Conservation (phyloP, 164 flowering plant species). For the Annona squamosa region DNA sequence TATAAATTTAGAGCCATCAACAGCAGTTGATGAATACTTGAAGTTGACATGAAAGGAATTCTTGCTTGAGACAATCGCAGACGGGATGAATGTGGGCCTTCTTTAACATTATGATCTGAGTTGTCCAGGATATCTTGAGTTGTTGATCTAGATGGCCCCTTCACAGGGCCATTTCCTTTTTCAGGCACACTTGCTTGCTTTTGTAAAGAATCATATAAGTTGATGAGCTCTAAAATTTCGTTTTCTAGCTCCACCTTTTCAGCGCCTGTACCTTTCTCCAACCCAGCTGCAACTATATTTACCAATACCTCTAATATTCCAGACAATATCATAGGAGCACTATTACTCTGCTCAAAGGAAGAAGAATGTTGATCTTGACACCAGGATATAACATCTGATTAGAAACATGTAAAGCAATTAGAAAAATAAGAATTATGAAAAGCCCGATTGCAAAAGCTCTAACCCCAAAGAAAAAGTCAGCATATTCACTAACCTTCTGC, state of each 20-base stretch:
- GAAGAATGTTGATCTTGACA: slow-evolving; percentile 29
- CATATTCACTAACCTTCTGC: slow-evolving; percentile 45
- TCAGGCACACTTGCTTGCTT: slow-evolving; percentile 24
- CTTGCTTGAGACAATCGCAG: slow-evolving; percentile 29
- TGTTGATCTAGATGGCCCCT: slow-evolving; percentile 24
- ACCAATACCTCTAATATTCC: slow-evolving; percentile 65
- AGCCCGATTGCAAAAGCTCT: slow-evolving; percentile 3
- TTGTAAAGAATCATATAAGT: slow-evolving; percentile 42
- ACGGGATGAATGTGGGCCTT: slow-evolving; percentile 18
- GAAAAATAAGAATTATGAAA: slow-evolving; percentile 4
- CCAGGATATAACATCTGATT: slow-evolving; percentile 45
- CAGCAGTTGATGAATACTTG: slow-evolving; percentile 50
- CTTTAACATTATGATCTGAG: slow-evolving; percentile 14
- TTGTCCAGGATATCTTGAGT: slow-evolving; percentile 24
- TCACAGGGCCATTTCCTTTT: slow-evolving; percentile 24
- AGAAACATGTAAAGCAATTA: slow-evolving; percentile 17
- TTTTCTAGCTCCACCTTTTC: slow-evolving; percentile 44
- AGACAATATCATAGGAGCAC: slow-evolving; percentile 40
- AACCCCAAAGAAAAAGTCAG: not conserved
- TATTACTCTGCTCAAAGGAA: slow-evolving; percentile 34
- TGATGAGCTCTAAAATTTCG: slow-evolving; percentile 50
- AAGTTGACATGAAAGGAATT: slow-evolving; percentile 48
- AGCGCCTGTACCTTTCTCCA: slow-evolving; percentile 48
- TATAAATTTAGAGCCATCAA: slow-evolving; percentile 27
- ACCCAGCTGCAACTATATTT: slow-evolving; percentile 45